Evolutionary conservation across 106 monocot genomes (phyloP), one percentile per base, ranked within the genome.

Genomic region (Dendrobium chrysotoxum): DNA sequence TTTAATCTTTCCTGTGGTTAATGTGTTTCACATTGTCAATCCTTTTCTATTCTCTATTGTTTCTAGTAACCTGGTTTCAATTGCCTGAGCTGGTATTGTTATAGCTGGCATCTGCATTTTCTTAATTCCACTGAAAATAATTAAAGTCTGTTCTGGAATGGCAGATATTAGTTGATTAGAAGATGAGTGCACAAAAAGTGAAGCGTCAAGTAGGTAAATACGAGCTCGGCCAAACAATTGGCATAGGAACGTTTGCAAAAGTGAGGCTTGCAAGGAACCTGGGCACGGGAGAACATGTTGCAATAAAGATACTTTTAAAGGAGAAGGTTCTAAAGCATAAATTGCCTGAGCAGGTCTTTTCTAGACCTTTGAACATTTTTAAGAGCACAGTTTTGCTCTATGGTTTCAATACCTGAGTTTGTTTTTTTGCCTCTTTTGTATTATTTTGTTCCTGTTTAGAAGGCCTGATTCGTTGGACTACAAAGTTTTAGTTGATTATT

Each of bases 261-360:
- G 96, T 96, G 31, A 90, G 85, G 80, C 92, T 96, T 80, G 96
- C 93, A 30, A 96, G 79, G 80, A 91, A 96, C 86, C 44, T 45
- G 12, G 92, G 92, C 54, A 96, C 88, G 0, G 90, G 84, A 13
- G 92, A 93, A 57, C 83, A 86, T 67, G 96, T 96, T 39, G 96
- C 96, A 10, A 88, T 96, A 67, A 96, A 96, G 80, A 96, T 96
- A 45, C 85, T 96, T 23, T 88, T 87, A 28, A 96, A 92, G 82
- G 92, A 93, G 77, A 96, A 93, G 75, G 90, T 96, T 87, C 88
- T 94, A 74, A 96, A 94, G 88, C 87, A 96, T 81, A 94, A 94
- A 85, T 44, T 96, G 77, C 94, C 88, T 66, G 96, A 96, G 65
- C 96, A 94, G 96, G 96, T 96, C 71, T 72, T 3, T 47, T 81